Evolutionary conservation across 345 rosid genomes (phyloP).

Genomic region (Barbarea vulgaris): DNA sequence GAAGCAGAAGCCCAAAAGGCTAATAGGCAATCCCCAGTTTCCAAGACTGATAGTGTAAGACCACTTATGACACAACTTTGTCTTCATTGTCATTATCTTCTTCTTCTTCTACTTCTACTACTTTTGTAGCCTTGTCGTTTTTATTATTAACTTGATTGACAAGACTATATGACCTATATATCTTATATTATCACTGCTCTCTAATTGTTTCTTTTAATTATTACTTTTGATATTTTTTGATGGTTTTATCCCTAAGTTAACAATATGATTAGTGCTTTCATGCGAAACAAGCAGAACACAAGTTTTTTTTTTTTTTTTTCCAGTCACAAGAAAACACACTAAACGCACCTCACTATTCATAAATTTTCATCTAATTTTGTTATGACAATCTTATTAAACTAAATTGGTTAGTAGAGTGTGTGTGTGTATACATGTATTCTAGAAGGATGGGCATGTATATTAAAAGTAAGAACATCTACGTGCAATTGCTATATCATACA

Average conservation of each 20-base stretch:
- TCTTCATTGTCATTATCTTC: slow-evolving; percentile 36
- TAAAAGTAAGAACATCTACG: no score
- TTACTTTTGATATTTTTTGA: not conserved
- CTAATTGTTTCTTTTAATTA: not conserved
- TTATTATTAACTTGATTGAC: slow-evolving; percentile 30
- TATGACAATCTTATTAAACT: no score
- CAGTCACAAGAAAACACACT: not conserved
- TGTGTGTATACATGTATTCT: no score
- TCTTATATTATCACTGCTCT: slow-evolving; percentile 5
- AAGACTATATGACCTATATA: slow-evolving; percentile 18
- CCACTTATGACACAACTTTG: slow-evolving; percentile 36
- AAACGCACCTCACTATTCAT: not conserved
- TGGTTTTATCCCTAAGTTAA: not conserved
- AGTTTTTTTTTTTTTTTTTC: no score
- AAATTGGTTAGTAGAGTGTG: no score
- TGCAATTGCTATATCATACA: no score
- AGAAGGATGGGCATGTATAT: no score
- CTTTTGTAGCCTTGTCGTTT: slow-evolving; percentile 26
- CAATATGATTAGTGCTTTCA: slow-evolving; percentile 13
- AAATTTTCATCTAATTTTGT: no score
- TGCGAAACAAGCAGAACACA: slow-evolving; percentile 1
- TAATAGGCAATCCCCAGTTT: slow-evolving; percentile 31
- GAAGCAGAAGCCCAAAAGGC: slow-evolving; percentile 27
- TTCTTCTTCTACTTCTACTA: slow-evolving; percentile 26
- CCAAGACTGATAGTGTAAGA: slow-evolving; percentile 38